Evolutionary conservation across 768 basidiomycete species (phyloP), one percentile per base, ranked within the genome.

Genomic region (Pholiota microspora): DNA sequence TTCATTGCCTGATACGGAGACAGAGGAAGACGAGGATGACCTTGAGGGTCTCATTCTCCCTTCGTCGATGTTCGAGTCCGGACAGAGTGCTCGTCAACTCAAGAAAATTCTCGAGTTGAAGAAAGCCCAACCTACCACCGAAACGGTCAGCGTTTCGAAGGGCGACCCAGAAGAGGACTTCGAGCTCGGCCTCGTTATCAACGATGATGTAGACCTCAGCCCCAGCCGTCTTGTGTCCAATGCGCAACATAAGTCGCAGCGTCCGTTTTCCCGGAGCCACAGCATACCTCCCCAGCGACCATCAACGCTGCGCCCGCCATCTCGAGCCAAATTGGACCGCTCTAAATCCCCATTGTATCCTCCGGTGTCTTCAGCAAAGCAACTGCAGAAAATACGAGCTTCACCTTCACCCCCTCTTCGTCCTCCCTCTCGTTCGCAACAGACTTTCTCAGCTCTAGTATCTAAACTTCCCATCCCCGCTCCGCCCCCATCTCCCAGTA

Each of bases 31-130:
- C 28, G 88, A 89, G 35, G 86, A 82, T 57, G 85, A 88, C 23
- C 78, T 92, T 2, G 92, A 93, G 42, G 92, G 92, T 13, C 76
- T 94, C 28, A 83, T 92, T 50, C 79, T 94, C 34, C 92, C 92
- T 7, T 71, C 83, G 4, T 81, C 81, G 32, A 73, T 94, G 51
- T 92, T 93, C 63, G 88, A 88, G 64, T 84, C 88, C 5, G 80
- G 83, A 1, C 78, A 85, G 24, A 75, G 86, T 55, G 77, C 75
- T 48, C 73, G 73, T 25, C 74, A 80, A 57, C 72, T 81, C 46
- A 77, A 71, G 45, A 77, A 76, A 62, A 72, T 81, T n/a, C 70
- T 81, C 36, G 80, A 80, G 58, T 71, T 71, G 68, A 83, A 83
- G 67, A 77, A 76, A 44, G 81, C 83, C 16, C 78, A 79, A 21